Base-by-base conservation (phyloP, 225 moss, liverwort and hornwort species). In the Antitrichia curtipendula region DNA sequence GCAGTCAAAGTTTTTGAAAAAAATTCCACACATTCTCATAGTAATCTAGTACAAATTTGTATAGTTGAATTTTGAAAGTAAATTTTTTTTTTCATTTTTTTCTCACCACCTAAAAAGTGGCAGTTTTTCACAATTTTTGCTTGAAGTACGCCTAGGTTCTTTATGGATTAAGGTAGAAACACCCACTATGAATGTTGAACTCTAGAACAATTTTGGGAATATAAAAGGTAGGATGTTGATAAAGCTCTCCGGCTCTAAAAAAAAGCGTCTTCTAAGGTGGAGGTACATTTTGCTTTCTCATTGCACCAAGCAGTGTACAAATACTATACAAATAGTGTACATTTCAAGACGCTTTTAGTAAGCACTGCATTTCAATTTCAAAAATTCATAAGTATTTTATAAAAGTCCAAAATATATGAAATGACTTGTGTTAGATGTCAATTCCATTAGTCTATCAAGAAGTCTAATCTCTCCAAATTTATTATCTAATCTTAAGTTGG, bases 191-290 rank as follows among this genome's bases (percentile, higher is more conserved):
- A 38, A 7, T 7, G 4, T 6, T 22, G 6, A 38, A 13, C 1
- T 7, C 4, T 38, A 68, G 13, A 38, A 2, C 8, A 21, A 23
- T 10, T 13, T 38, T 2, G 38, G 7, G 2, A 68, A 12, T 10
- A 23, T 6, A 0, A 9, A 65, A 17, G 6, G 4, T 12, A n/a
- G 12, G 18, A 65, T 4, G 9, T 65, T 9, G 0, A 6, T 6
- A 6, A n/a, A n/a, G n/a, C 9, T 0, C 20, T 20, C 1, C 0
- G 0, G 4, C 6, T 36, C 20, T 36, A n/a, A n/a, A n/a, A n/a
- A 19, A 36, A 65, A 20, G 2, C 0, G 2, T 34, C 21, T 21
- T 21, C 0, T 65, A n/a, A 3, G 2, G 2, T 34, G n/a, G 11
- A 65, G 6, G n/a, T 65, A 65, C n/a, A 65, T 65, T 65, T n/a